Base-by-base conservation (phyloP, 495 filamentous ascomycete species). In the Podospora comata region DNA sequence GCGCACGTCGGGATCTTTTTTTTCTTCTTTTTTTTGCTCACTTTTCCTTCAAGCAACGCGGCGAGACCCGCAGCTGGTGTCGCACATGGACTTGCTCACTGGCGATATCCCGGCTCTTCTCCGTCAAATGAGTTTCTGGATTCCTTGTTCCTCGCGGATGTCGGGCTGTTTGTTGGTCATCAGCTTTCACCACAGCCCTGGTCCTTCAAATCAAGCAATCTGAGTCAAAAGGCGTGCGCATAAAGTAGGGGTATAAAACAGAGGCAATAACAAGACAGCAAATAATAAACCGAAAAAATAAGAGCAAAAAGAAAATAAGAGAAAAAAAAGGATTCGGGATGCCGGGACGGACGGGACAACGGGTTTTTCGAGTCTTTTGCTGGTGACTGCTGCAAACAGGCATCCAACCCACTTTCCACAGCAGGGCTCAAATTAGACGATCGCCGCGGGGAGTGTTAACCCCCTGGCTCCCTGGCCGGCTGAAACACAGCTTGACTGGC, bases 401-500 rank as follows among this genome's bases (percentile, higher is more conserved):
- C 71, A 61, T 18, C 59, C 59, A 19, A 61, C 59, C 23, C 59
- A 32, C 27, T 27, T 61, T 61, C 67, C 70, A 23, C 65, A 57
- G 55, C 65, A 69, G 60, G 64, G 70, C 71, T 70, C 73, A 74
- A 77, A 77, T 75, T 72, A 70, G 70, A 70, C 65, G 67, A 74
- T 77, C 67, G 68, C 66, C 67, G 63, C 57, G 60, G 48, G 27
- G 27, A 32, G 39, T 48, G 9, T 48, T 13, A 23, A 23, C 67
- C 72, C 70, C 75, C 70, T 69, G 70, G 67, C 39, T 67, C 70
- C 71, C 30, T 67, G 71, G 65, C 65, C 63, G 69, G 72, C 67
- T 77, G 75, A 77, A 77, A 77, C 75, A 70, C 72, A 48, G 39
- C 39, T 48, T 60, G 71, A 75, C 70, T 77, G 68, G 72, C 44